Base-by-base conservation (phyloP, 2,329 filamentous ascomycete genomes). In the Incumbomyces delicatus region DNA sequence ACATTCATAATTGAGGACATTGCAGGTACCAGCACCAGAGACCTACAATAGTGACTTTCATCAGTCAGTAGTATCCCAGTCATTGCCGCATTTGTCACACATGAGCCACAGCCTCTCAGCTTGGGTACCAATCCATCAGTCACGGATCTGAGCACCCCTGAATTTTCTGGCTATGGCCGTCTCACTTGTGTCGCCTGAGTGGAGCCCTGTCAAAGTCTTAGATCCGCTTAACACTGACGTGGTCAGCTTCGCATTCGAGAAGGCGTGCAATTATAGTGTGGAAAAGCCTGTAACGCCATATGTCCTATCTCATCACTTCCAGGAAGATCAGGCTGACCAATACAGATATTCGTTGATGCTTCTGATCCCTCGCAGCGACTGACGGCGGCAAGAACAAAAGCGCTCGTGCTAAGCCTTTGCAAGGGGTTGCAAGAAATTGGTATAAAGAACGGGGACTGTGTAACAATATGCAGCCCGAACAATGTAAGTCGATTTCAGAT, bases 381-480 rank as follows among this genome's bases (percentile, higher is more conserved):
- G 10, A 66, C 61, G 32, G 62, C 59, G 10, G 41, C 52, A 4
- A 62, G 66, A 49, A 63, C 68, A 32, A 57, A 53, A 30, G 53
- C 53, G 12, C 55, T 65, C 12, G 63, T 69, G 27, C 60, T 62
- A 36, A 62, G 63, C 12, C 50, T 70, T 36, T 65, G 66, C 49
- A 61, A 64, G n/a, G 67, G 68, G 2, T 56, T 70, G 16, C 63
- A 62, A 45, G 61, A 61, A 7, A 58, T 63, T 46, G 59, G 63
- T 46, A 54, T 71, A 44, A 56, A 62, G 46, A 53, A 57, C 6
- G 67, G 68, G 7, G 68, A 70, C 40, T 68, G 64, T 57, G 67
- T 71, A 22, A 56, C 67, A 53, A 59, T 70, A 38, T 64, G 68
- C 50, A 46, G 66, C 48, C 65, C 62, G 32, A 70, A 70, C 48